phyloP scores from a whole-genome alignment of 1,284 basidiomycete species.

The Anthracocystis panici-leucophaei region DNA sequence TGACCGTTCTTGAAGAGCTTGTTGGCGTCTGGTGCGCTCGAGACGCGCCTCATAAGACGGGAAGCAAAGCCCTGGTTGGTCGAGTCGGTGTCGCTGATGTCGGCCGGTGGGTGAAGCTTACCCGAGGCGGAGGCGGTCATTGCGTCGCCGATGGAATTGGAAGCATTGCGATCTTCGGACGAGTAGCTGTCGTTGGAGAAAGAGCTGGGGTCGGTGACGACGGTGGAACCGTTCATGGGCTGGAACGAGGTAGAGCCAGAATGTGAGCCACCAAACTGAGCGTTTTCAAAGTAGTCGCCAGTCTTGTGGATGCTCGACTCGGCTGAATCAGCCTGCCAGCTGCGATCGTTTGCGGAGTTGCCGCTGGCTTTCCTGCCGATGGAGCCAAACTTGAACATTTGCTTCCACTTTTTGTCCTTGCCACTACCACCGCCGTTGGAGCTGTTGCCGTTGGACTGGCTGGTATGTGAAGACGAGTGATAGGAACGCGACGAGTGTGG shows the following conservation, averaged over 20 bases:
- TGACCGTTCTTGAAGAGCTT: slow-evolving; percentile 77
- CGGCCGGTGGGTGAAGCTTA: slow-evolving; percentile 49
- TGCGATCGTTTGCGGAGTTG: slow-evolving; percentile 25
- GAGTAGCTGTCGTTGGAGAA: slow-evolving; percentile 63
- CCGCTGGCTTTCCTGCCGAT: slow-evolving; percentile 55
- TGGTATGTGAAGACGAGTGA: slow-evolving; percentile 19
- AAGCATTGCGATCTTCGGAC: slow-evolving; percentile 47
- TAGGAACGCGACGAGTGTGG: slow-evolving; percentile 22
- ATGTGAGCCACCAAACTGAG: slow-evolving; percentile 24
- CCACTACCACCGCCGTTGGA: slow-evolving; percentile 24
- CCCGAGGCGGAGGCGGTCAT: slow-evolving; percentile 46
- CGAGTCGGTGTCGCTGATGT: slow-evolving; percentile 37
- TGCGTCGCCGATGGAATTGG: slow-evolving; percentile 39
- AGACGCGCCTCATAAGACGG: slow-evolving; percentile 81
- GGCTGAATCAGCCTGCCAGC: slow-evolving; percentile 38
- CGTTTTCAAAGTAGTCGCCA: slow-evolving; percentile 33
- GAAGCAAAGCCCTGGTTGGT: slow-evolving; percentile 38
- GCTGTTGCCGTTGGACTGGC: slow-evolving; percentile 23
- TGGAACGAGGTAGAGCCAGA: slow-evolving; percentile 48
- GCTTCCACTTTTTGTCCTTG: slow-evolving; percentile 68
- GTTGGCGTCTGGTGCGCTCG: slow-evolving; percentile 95
- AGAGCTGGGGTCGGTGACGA: slow-evolving; percentile 60
- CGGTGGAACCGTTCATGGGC: slow-evolving; percentile 56
- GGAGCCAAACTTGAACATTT: slow-evolving; percentile 65
- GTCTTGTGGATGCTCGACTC: slow-evolving; percentile 28